Conservation (phyloP, 2,329 filamentous ascomycete genomes). For the Diplodia scrobiculata region DNA sequence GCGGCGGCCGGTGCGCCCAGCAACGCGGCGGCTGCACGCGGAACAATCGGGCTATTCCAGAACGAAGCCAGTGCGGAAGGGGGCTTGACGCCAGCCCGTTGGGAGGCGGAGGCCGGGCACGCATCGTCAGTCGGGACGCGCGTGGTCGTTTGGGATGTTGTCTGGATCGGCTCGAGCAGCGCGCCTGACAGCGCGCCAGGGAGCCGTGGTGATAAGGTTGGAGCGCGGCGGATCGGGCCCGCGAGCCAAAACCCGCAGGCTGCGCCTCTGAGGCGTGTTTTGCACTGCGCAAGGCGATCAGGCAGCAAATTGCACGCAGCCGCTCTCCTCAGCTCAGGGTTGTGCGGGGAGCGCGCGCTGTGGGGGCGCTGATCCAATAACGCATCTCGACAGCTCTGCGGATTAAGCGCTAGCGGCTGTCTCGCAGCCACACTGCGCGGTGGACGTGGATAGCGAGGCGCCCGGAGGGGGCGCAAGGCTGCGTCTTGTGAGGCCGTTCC, state of each 20-base stretch:
- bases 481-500: neutral
- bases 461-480: neutral
- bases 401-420: conserved; percentile 24
- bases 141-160: neutral
- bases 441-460: conserved; percentile 1
- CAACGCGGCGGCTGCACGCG: conserved; percentile 22
- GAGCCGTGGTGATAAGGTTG: conserved; percentile 17
- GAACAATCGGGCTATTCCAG: conserved; percentile 20
- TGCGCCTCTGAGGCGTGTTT: neutral
- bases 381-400: conserved; percentile 7
- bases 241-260: neutral
- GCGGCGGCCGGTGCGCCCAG: neutral
- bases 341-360: conserved; percentile 14
- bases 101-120: conserved; percentile 2
- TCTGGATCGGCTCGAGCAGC: conserved; percentile 11
- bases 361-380: conserved; percentile 24
- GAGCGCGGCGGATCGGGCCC: conserved; percentile 1
- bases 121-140: neutral
- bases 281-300: neutral
- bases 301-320: neutral
- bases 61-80: conserved; percentile 8
- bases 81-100: conserved; percentile 22
- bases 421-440: conserved; percentile 16
- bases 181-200: conserved; percentile 1
- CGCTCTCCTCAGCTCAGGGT: conserved; percentile 13